A percentile compares a stretch with the other conserved stretches of the same genome.
Conservation (phyloP, 495 filamentous ascomycete genomes). For the Tuber brumale region DNA sequence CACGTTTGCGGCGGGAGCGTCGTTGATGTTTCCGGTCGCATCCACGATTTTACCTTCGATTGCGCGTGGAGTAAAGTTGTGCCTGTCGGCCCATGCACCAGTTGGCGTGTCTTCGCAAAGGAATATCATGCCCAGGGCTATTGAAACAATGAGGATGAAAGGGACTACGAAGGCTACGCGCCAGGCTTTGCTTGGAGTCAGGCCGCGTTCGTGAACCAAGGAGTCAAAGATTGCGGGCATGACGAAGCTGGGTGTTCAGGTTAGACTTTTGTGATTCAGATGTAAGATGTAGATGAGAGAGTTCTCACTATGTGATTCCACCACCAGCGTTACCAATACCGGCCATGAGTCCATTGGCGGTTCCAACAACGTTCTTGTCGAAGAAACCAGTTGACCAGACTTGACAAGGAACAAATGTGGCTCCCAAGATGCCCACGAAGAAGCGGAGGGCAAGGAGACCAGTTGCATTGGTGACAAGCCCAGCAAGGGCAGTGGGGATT, state of each 20-base stretch:
- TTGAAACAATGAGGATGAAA: slow-evolving; percentile 62
- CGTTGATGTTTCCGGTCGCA: slow-evolving; percentile 53
- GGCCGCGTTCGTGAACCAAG: slow-evolving; percentile 54
- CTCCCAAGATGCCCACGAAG: slow-evolving; percentile 89
- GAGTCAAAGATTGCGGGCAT: slow-evolving; percentile 91
- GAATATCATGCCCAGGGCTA: slow-evolving; percentile 63
- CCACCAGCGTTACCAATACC: slow-evolving; percentile 88
- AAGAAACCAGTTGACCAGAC: slow-evolving; percentile 96
- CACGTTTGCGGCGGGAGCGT: slow-evolving; percentile 46
- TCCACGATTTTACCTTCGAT: slow-evolving; percentile 49
- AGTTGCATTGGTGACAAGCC: slow-evolving; percentile 60
- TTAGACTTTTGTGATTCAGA: not conserved
- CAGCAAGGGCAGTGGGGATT: slow-evolving; percentile 77
- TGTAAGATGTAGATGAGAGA: slow-evolving; percentile 47
- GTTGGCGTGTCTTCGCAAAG: slow-evolving; percentile 78
- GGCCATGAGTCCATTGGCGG: slow-evolving; percentile 78
- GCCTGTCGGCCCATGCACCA: slow-evolving; percentile 73
- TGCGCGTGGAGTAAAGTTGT: slow-evolving; percentile 48
- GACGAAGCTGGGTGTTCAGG: slow-evolving; percentile 59
- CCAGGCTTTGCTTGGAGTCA: slow-evolving; percentile 67
- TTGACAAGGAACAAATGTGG: slow-evolving; percentile 86
- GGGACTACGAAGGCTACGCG: slow-evolving; percentile 78
- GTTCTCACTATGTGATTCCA: slow-evolving; percentile 53
- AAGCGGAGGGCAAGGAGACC: slow-evolving; percentile 77
- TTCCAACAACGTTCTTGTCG: slow-evolving; percentile 90